A percentile compares a stretch with the other conserved stretches of the same genome.
phyloP scores from a whole-genome alignment of 805 yeast species.

The Candida coleopterorum region DNA sequence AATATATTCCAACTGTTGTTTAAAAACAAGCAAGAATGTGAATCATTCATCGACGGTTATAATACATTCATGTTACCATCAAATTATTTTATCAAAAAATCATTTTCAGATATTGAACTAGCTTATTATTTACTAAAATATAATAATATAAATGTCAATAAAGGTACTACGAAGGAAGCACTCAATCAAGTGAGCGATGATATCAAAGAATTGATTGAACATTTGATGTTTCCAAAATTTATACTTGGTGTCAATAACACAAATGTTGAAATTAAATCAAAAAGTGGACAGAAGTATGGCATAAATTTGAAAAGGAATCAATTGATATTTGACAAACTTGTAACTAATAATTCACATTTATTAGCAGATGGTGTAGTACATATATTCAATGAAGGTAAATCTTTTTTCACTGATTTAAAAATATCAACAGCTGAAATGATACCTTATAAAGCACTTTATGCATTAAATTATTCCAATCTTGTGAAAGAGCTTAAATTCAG shows the following conservation, averaged over 20 bases:
- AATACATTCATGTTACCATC: slow-evolving; percentile 33
- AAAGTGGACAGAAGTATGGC: slow-evolving; percentile 3
- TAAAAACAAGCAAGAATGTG: slow-evolving; percentile 20
- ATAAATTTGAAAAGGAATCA: slow-evolving; percentile 6
- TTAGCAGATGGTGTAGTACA: slow-evolving; percentile 34
- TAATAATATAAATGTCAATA: slow-evolving; percentile 14
- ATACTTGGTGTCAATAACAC: slow-evolving; percentile 31
- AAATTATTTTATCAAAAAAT: slow-evolving; percentile 20
- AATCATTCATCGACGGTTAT: slow-evolving; percentile 19
- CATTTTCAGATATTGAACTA: slow-evolving; percentile 23
- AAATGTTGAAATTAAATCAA: not conserved
- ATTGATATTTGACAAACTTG: slow-evolving; percentile 18
- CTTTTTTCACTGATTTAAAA: slow-evolving; percentile 19
- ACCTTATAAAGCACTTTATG: slow-evolving; percentile 33
- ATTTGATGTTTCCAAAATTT: slow-evolving; percentile 20
- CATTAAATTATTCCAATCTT: slow-evolving; percentile 50
- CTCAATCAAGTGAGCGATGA: slow-evolving; percentile 27
- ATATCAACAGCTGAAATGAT: slow-evolving; percentile 21
- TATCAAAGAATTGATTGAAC: slow-evolving; percentile 20
- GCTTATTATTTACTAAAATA: slow-evolving; percentile 26
- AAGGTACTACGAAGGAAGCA: slow-evolving; percentile 27
- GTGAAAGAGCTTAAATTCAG: slow-evolving; percentile 69
- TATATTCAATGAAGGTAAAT: slow-evolving; percentile 17
- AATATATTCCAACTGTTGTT: slow-evolving; percentile 26
- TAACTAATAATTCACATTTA: slow-evolving; percentile 15